Evolutionary conservation across 371 early-diverging fungal species (phyloP).

Genomic region (Choanephora cucurbitarum): DNA sequence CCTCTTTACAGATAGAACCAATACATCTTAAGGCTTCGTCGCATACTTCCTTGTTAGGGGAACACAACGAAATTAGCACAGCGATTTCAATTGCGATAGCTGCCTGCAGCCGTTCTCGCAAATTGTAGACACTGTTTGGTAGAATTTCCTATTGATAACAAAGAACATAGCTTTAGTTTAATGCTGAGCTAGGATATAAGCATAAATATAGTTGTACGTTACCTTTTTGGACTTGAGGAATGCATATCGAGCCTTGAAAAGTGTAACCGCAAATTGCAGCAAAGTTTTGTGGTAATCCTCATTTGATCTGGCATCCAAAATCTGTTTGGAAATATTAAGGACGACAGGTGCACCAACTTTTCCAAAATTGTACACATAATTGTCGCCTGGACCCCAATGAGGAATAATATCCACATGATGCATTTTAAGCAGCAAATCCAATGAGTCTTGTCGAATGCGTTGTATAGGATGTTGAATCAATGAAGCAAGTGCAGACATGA

Average conservation of each 20-base stretch:
- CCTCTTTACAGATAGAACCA: constrained; percentile 61
- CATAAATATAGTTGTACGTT: constrained; percentile 2
- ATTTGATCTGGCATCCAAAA: constrained; percentile 54
- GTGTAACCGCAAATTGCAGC: constrained; percentile 58
- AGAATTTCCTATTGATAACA: constrained; percentile 15
- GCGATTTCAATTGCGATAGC: constrained; percentile 76
- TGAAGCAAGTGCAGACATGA: constrained; percentile 64
- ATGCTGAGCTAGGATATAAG: background rate
- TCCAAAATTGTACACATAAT: constrained; percentile 61
- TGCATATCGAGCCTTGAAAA: constrained; percentile 65
- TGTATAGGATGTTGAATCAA: constrained; percentile 63
- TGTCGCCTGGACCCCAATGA: constrained; percentile 57
- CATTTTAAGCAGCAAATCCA: constrained; percentile 66
- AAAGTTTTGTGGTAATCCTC: constrained; percentile 58
- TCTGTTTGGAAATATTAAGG: constrained; percentile 43
- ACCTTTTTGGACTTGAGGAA: constrained; percentile 60
- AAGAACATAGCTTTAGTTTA: background rate
- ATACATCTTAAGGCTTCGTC: constrained; percentile 61
- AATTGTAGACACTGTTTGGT: constrained; percentile 49
- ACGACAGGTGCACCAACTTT: constrained; percentile 57
- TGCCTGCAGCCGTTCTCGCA: constrained; percentile 69
- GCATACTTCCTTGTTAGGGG: constrained; percentile 71
- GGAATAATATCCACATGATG: constrained; percentile 52
- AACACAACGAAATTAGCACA: constrained; percentile 72
- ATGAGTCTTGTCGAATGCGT: constrained; percentile 65